Percentiles rank a stretch among this genome's conserved stretches.
phyloP scores from a whole-genome alignment of 768 basidiomycete genomes.

The Mycena maculata region DNA sequence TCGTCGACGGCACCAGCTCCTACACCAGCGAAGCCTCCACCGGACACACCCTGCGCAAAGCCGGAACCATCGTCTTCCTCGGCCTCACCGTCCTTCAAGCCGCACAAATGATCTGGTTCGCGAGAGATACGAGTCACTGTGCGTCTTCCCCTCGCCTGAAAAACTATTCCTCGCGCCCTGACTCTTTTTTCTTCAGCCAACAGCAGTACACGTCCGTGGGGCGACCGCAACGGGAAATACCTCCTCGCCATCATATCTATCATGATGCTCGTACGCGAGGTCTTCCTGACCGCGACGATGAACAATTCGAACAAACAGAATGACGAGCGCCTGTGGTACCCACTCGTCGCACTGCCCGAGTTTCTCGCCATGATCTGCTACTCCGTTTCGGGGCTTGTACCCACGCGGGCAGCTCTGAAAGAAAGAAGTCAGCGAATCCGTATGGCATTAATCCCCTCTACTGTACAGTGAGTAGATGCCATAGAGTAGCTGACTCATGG shows the following conservation, averaged over 20 bases:
- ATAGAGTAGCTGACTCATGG: too few species aligned
- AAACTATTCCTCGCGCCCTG: not conserved
- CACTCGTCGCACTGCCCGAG: conserved; percentile 53
- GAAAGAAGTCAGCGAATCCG: too few species aligned
- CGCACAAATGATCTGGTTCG: conserved; percentile 41
- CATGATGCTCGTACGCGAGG: conserved; percentile 52
- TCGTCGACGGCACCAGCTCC: conserved; percentile 32
- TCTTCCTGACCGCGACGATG: conserved; percentile 49
- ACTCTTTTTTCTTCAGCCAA: conserved; percentile 13
- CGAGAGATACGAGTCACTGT: not conserved
- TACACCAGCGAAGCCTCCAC: conserved; percentile 29
- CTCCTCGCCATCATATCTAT: conserved; percentile 49
- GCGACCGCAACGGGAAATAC: conserved; percentile 42
- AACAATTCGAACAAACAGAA: conserved; percentile 38
- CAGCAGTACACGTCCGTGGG: conserved; percentile 31
- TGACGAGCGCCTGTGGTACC: conserved; percentile 56
- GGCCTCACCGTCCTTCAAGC: conserved; percentile 48
- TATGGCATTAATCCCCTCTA: too few species aligned
- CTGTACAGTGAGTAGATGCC: too few species aligned
- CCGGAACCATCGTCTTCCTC: conserved; percentile 50
- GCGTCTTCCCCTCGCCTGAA: conserved; percentile 4
- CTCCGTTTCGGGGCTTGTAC: not conserved
- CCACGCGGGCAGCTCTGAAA: not conserved
- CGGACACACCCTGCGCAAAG: conserved; percentile 44
- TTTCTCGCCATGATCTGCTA: conserved; percentile 45